Evolutionary conservation across 768 basidiomycete species (phyloP).

Genomic region (Phaeotremella skinneri): DNA sequence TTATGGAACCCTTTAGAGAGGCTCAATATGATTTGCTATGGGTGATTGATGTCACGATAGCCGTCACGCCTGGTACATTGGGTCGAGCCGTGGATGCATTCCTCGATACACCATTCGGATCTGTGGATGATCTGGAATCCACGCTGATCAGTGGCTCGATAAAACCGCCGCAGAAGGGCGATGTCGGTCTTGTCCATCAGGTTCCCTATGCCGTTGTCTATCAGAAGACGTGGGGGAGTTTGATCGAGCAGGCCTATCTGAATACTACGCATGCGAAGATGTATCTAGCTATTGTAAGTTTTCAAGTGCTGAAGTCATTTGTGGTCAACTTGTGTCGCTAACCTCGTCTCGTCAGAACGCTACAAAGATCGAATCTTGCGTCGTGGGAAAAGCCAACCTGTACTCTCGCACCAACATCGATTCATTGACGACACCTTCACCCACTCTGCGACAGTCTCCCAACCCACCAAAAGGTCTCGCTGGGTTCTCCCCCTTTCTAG

Average conservation of each 20-base stretch:
- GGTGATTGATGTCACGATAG: slow-evolving; percentile 95
- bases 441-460: slow-evolving; percentile 27
- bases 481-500: slow-evolving; percentile 81
- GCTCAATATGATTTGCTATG: slow-evolving; percentile 88
- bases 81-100: slow-evolving; percentile 81
- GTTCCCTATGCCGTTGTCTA: slow-evolving; percentile 84
- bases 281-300: slow-evolving; percentile 76
- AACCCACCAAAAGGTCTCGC: slow-evolving; percentile 61
- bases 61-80: slow-evolving; percentile 72
- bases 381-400: slow-evolving; percentile 93
- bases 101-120: slow-evolving; percentile 16
- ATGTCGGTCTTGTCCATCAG: slow-evolving; percentile 86
- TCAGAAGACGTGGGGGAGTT: slow-evolving; percentile 66
- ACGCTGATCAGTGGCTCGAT: slow-evolving; percentile 28
- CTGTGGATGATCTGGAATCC: slow-evolving; percentile 35
- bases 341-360: slow-evolving; percentile 57
- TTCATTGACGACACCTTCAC: slow-evolving; percentile 49
- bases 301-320: not conserved
- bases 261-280: slow-evolving; percentile 98
- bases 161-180: slow-evolving; percentile 32
- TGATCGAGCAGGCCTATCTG: slow-evolving; percentile 87
- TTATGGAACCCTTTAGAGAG: slow-evolving; percentile 74
- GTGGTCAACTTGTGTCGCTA: not conserved
- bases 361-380: slow-evolving; percentile 84
- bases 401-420: slow-evolving; percentile 88